Conservation (phyloP, 768 basidiomycete species). For the Leccinellum albellum region DNA sequence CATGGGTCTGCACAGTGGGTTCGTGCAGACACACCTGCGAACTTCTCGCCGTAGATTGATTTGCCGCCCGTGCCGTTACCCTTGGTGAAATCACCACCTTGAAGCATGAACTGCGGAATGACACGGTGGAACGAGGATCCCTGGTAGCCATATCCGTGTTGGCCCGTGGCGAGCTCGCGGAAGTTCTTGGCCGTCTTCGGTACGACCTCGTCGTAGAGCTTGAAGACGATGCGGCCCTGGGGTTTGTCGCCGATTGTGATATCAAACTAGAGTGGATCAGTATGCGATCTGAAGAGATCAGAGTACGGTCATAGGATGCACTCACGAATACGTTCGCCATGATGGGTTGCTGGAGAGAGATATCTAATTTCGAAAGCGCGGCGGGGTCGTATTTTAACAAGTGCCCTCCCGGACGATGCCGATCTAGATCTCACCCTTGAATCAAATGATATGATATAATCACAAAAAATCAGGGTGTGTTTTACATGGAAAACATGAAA, state of each 20-base stretch:
- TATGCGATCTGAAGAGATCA: slow-evolving; percentile 1
- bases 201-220: slow-evolving; percentile 76
- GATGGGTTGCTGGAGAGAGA: slow-evolving; percentile 9
- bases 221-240: slow-evolving; percentile 70
- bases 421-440: slow-evolving; percentile 7
- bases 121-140: slow-evolving; percentile 75
- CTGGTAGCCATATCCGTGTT: slow-evolving; percentile 70
- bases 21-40: slow-evolving; percentile 58
- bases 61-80: slow-evolving; percentile 74
- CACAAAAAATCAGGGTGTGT: background rate
- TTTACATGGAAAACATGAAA: background rate
- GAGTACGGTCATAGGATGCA: background rate
- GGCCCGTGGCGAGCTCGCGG: slow-evolving; percentile 80
- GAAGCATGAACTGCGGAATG: slow-evolving; percentile 84
- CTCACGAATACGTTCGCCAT: slow-evolving; percentile 23
- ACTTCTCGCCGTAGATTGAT: slow-evolving; percentile 72
- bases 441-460: background rate
- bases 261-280: slow-evolving; percentile 53
- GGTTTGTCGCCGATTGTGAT: slow-evolving; percentile 43
- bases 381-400: slow-evolving; percentile 3
- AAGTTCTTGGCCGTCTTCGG: slow-evolving; percentile 81
- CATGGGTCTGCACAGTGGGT: too few species aligned
- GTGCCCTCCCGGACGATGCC: slow-evolving; percentile 11
- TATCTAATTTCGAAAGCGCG: background rate
- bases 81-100: slow-evolving; percentile 83